Conservation (phyloP, 768 basidiomycete genomes). For the Psilocybe subaeruginosa region DNA sequence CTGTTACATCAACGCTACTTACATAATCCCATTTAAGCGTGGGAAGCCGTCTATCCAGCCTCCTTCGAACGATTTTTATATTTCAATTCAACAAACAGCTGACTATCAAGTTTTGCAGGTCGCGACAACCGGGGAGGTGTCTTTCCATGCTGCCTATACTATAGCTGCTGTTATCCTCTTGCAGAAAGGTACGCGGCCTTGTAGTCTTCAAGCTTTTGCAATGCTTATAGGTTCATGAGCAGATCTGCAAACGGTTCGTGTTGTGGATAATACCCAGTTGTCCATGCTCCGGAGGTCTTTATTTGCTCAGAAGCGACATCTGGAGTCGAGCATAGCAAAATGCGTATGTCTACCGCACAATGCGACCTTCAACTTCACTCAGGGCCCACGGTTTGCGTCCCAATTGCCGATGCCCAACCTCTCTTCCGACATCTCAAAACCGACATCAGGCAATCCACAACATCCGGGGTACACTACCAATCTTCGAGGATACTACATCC, state of each 20-base stretch:
- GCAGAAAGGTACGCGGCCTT: constrained; percentile 8
- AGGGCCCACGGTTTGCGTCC: constrained; percentile 1
- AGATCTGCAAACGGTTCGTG: constrained; percentile 9
- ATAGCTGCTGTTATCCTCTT: constrained; percentile 5
- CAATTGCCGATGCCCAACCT: background rate
- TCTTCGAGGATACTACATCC: background rate
- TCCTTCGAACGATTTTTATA: constrained; percentile 1
- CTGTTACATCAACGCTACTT: background rate
- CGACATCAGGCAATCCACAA: background rate
- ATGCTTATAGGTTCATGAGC: background rate
- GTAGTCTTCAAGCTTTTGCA: background rate
- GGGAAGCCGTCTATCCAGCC: background rate
- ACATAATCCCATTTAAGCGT: constrained; percentile 1
- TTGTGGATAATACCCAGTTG: constrained; percentile 47
- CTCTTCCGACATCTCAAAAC: background rate
- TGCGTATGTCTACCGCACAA: constrained; percentile 9
- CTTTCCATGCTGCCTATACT: constrained; percentile 17
- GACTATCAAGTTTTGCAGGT: background rate
- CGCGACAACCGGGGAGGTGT: background rate
- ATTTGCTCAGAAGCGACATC: constrained; percentile 55
- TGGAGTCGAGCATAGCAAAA: constrained; percentile 38
- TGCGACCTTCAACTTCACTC: constrained; percentile 11
- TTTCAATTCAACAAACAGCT: background rate
- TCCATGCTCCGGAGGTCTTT: constrained; percentile 75
- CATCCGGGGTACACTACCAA: background rate